phyloP scores from a whole-genome alignment of 2,329 filamentous ascomycete genomes.

The Colletotrichum viniferum region DNA sequence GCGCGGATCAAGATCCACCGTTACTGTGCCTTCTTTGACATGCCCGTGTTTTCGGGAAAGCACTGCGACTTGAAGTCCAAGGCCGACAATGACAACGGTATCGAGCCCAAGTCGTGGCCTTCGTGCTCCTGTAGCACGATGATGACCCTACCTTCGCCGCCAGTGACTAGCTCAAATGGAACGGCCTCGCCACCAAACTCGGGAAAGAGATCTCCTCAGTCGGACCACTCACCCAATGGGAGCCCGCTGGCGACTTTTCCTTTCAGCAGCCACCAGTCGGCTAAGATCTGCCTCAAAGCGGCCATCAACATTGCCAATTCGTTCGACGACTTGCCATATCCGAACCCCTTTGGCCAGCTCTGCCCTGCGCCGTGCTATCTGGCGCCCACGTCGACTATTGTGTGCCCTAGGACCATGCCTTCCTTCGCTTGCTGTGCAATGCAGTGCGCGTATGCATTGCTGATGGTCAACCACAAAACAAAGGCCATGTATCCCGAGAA shows the following conservation, averaged over 20 bases:
- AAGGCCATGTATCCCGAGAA: slow-evolving; percentile 37
- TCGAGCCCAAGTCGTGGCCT: slow-evolving; percentile 35
- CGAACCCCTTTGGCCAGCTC: slow-evolving; percentile 41
- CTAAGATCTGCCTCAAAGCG: slow-evolving; percentile 53
- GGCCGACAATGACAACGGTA: slow-evolving; percentile 26
- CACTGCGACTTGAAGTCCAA: slow-evolving; percentile 51
- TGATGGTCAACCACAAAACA: slow-evolving; percentile 47
- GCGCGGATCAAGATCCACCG: slow-evolving; percentile 57
- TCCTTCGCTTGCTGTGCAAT: slow-evolving; percentile 50
- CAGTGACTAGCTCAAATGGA: slow-evolving; percentile 31
- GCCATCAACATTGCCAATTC: slow-evolving; percentile 51
- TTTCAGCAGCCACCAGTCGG: slow-evolving; percentile 50
- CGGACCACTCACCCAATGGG: slow-evolving; percentile 12
- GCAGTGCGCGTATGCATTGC: slow-evolving; percentile 48
- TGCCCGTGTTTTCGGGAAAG: slow-evolving; percentile 51
- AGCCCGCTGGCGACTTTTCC: slow-evolving; percentile 34
- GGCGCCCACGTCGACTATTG: slow-evolving; percentile 37
- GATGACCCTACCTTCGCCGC: slow-evolving; percentile 28
- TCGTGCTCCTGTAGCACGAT: slow-evolving; percentile 38
- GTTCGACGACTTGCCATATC: slow-evolving; percentile 51
- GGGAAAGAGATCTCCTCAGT: slow-evolving; percentile 23
- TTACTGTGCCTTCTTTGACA: slow-evolving; percentile 55
- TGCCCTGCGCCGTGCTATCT: slow-evolving; percentile 38
- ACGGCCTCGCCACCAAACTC: slow-evolving; percentile 26
- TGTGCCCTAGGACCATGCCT: slow-evolving; percentile 49